Conservation (phyloP, 371 early-diverging fungal species). For the Mortierella sp. region DNA sequence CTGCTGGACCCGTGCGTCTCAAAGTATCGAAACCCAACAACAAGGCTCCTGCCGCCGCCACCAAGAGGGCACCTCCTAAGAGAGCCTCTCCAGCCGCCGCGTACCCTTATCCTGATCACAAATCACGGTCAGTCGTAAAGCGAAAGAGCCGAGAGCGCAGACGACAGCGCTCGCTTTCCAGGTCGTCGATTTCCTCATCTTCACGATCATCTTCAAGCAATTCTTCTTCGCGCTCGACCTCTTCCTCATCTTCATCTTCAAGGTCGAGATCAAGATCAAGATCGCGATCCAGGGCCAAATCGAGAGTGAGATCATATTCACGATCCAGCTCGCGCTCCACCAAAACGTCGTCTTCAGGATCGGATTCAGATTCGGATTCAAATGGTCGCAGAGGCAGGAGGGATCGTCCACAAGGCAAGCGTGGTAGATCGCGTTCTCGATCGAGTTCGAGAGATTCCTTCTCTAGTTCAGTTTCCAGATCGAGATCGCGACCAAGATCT, state of each 20-base stretch:
- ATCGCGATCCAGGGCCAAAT: background rate
- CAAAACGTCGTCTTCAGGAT: background rate
- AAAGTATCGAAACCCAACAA: slow-evolving; percentile 8
- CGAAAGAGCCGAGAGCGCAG: slow-evolving; percentile 14
- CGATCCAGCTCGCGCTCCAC: too few species aligned
- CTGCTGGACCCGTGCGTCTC: background rate
- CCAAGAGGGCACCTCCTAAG: background rate
- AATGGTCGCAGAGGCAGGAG: background rate
- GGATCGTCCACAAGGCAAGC: background rate
- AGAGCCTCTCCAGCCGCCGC: background rate
- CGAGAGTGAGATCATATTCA: too few species aligned
- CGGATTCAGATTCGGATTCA: background rate
- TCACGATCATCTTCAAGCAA: slow-evolving; percentile 12
- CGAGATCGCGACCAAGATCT: background rate
- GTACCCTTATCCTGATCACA: background rate
- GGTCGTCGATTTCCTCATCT: slow-evolving; percentile 11
- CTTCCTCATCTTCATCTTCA: background rate
- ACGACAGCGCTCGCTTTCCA: slow-evolving; percentile 23
- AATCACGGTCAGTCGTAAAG: slow-evolving; percentile 2
- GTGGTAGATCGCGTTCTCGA: slow-evolving; percentile 1
- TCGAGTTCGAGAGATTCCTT: slow-evolving; percentile 1
- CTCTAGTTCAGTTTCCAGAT: slow-evolving; percentile 2
- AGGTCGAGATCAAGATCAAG: background rate
- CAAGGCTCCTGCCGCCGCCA: background rate
- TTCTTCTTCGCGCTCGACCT: slow-evolving; percentile 9